phyloP scores from a whole-genome alignment of 176 grass and related monocot species.

The Avena atlantica region DNA sequence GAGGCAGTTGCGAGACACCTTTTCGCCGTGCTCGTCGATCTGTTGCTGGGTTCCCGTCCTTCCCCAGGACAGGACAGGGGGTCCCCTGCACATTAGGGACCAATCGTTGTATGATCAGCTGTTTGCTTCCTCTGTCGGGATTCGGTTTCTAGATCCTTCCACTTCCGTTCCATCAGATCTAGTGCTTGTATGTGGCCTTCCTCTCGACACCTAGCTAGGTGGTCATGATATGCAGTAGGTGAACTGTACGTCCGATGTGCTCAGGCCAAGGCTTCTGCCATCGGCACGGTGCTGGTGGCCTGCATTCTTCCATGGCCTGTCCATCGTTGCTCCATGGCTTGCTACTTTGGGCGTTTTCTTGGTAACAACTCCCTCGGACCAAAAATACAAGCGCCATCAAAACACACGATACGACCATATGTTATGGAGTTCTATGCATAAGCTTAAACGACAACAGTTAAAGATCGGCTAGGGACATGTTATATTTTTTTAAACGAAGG shows the following conservation, averaged over 20 bases:
- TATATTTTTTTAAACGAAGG: no score
- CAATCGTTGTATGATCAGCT: background rate
- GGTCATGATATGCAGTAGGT: background rate
- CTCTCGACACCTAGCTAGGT: background rate
- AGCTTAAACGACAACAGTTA: no score
- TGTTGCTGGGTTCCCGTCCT: background rate
- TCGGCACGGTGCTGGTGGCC: background rate
- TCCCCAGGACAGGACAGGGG: no score
- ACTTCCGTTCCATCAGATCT: background rate
- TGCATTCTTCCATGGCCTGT: background rate
- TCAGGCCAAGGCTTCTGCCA: background rate
- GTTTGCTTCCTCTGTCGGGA: background rate
- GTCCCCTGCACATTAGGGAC: background rate
- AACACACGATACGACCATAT: no score
- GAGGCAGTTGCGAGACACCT: background rate
- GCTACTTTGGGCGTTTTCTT: no score
- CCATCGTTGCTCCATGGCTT: no score
- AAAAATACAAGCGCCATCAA: no score
- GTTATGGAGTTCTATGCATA: no score
- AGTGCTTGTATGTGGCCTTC: background rate
- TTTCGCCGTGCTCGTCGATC: background rate
- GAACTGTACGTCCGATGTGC: background rate
- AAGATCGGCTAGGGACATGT: no score
- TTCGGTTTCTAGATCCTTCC: slow-evolving; percentile 27
- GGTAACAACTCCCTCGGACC: no score